Evolutionary conservation across 192 early-diverging fungal species (phyloP).

Genomic region (Coemansia sp.): DNA sequence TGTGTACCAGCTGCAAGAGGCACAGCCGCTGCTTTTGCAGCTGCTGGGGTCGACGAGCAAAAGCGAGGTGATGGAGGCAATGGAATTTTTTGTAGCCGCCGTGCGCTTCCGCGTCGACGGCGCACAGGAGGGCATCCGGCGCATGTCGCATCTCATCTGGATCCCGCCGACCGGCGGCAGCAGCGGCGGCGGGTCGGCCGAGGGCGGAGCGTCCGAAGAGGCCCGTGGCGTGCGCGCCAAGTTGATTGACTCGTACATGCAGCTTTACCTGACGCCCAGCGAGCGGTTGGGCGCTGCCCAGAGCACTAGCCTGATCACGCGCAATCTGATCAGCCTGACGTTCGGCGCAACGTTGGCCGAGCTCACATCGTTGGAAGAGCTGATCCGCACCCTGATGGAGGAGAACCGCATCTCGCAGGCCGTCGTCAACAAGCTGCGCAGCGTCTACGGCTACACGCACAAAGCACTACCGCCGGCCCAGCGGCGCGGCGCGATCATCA

Average conservation of each 20-base stretch:
- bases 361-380: conserved; percentile 91
- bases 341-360: conserved; percentile 86
- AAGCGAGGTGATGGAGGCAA: conserved; percentile 91
- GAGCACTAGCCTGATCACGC: conserved; percentile 59
- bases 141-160: conserved; percentile 97
- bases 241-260: conserved; percentile 74
- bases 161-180: conserved; percentile 59
- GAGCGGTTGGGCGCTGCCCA: conserved; percentile 40
- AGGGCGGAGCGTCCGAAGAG: conserved; percentile 57
- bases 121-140: conserved; percentile 80
- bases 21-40: conserved; percentile 75
- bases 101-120: conserved; percentile 83
- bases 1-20: conserved; percentile 74
- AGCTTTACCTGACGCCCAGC: conserved; percentile 71
- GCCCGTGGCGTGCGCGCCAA: conserved; percentile 70
- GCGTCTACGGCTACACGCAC: conserved; percentile 67
- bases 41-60: conserved; percentile 88
- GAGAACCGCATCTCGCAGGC: conserved; percentile 62
- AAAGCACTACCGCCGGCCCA: conserved; percentile 66
- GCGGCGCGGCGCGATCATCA: conserved; percentile 86
- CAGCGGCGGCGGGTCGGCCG: conserved; percentile 10
- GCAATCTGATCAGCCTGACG: conserved; percentile 68
- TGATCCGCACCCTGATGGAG: conserved; percentile 77
- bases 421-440: conserved; percentile 81
- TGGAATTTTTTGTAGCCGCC: conserved; percentile 90